Evolutionary conservation across 495 filamentous ascomycete genomes (phyloP).

Genomic region (Darksidea phi): DNA sequence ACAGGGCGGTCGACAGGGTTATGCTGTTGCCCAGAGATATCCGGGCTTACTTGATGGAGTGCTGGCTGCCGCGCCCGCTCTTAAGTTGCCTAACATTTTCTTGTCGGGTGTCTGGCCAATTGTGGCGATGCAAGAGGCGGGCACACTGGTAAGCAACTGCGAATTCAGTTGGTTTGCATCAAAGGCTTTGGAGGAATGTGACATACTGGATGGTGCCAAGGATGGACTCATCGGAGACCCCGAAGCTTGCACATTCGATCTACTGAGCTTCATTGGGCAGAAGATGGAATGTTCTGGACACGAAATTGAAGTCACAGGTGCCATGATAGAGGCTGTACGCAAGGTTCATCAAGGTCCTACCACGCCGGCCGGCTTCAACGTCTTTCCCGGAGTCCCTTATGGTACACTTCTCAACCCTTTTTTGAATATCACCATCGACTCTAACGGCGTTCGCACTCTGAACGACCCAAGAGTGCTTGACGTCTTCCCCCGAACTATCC

Average conservation of each 20-base stretch:
- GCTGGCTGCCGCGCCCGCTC: conserved; percentile 7
- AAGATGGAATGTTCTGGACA: conserved; percentile 21
- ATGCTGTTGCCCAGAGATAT: conserved; percentile 11
- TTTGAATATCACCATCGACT: conserved; percentile 1
- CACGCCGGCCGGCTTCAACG: background rate
- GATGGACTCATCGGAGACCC: conserved; percentile 46
- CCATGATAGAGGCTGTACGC: conserved; percentile 22
- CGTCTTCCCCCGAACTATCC: conserved; percentile 1
- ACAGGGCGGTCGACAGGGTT: conserved; percentile 12
- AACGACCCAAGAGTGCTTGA: background rate
- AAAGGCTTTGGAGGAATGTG: conserved; percentile 40
- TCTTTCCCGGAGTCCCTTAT: conserved; percentile 29
- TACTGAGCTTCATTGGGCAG: conserved; percentile 38
- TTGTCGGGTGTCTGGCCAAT: conserved; percentile 2
- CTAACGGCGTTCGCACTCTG: conserved; percentile 1
- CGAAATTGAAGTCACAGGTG: conserved; percentile 1
- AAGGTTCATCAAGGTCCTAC: conserved; percentile 25
- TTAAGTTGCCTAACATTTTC: background rate
- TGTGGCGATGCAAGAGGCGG: conserved; percentile 22
- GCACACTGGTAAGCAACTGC: conserved; percentile 20
- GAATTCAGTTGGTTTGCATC: conserved; percentile 33
- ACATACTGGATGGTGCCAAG: conserved; percentile 43
- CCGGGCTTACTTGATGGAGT: conserved; percentile 4
- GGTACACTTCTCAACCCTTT: conserved; percentile 9
- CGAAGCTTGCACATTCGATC: conserved; percentile 42